Percentiles rank a stretch among this genome's conserved stretches.
Evolutionary conservation across 2,329 filamentous ascomycete species (phyloP).

Genomic region (Cercospora zeina): DNA sequence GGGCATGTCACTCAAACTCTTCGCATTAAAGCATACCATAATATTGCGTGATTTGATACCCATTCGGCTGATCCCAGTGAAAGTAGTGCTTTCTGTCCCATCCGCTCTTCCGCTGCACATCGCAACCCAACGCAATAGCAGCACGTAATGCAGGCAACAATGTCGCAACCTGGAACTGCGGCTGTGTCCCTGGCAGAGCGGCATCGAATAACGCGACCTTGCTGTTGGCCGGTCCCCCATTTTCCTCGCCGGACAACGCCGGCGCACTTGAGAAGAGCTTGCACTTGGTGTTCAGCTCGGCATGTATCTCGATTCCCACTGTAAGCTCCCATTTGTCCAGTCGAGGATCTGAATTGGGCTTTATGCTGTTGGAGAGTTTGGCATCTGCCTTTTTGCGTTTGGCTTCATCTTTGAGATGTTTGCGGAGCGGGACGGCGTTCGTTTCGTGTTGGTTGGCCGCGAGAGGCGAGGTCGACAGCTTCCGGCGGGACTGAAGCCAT

Average conservation of each 20-base stretch:
- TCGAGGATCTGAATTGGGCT: slow-evolving; percentile 25
- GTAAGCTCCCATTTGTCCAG: slow-evolving; percentile 80
- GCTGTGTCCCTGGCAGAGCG: slow-evolving; percentile 85
- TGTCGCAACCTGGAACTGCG: slow-evolving; percentile 76
- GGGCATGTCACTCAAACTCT: slow-evolving; percentile 5
- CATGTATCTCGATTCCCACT: slow-evolving; percentile 95
- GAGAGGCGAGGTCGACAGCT: slow-evolving; percentile 26
- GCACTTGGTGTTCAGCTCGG: slow-evolving; percentile 81
- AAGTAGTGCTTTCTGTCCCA: slow-evolving; percentile 99
- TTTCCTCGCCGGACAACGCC: slow-evolving; percentile 37
- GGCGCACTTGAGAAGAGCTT: slow-evolving; percentile 80
- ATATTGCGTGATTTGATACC: slow-evolving; percentile 98
- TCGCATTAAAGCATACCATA: slow-evolving; percentile 55
- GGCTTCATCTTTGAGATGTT: slow-evolving; percentile 47
- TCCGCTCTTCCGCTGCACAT: slow-evolving; percentile 71
- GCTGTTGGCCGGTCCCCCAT: slow-evolving; percentile 65
- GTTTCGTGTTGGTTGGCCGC: slow-evolving; percentile 29
- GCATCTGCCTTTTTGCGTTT: slow-evolving; percentile 34
- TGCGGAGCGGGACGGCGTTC: slow-evolving; percentile 39
- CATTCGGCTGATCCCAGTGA: slow-evolving; percentile 94
- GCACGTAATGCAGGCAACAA: slow-evolving; percentile 88
- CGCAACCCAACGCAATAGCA: slow-evolving; percentile 78
- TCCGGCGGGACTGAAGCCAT: slow-evolving; percentile 35
- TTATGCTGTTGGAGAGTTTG: slow-evolving; percentile 20
- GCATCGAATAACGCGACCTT: slow-evolving; percentile 87